Conservation (phyloP, 2,329 filamentous ascomycete genomes). For the Metarhizium album region DNA sequence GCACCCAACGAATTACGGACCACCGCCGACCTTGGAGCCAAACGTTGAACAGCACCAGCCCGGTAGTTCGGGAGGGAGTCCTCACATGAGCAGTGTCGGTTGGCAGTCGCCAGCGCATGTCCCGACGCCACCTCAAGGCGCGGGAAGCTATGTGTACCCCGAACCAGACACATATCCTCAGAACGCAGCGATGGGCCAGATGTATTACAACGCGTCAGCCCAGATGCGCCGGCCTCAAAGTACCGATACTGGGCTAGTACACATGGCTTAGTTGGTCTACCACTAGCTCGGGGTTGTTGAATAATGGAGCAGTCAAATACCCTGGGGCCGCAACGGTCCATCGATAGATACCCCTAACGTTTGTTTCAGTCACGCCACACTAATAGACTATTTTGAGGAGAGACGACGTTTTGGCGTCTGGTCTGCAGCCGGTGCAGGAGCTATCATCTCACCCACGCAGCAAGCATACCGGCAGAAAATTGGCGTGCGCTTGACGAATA, state of each 20-base stretch:
- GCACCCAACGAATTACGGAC: conserved; percentile 74
- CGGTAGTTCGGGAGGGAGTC: conserved; percentile 68
- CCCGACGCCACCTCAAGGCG: conserved; percentile 57
- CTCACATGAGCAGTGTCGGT: conserved; percentile 69
- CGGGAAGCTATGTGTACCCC: conserved; percentile 63
- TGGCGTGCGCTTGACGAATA: background rate
- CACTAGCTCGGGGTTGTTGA: conserved; percentile 2
- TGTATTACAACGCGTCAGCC: conserved; percentile 60
- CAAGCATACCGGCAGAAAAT: too few species aligned
- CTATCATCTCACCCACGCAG: background rate
- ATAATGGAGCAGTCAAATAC: conserved; percentile 1
- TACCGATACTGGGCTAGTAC: conserved; percentile 50
- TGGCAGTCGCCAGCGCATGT: conserved; percentile 81
- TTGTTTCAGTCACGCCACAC: background rate
- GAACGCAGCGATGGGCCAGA: conserved; percentile 48
- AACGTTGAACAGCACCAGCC: conserved; percentile 67
- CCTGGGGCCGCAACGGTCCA: conserved; percentile 5
- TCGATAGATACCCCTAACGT: conserved; percentile 17
- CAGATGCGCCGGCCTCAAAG: conserved; percentile 63
- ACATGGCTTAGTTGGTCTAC: conserved; percentile 25
- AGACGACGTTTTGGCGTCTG: background rate
- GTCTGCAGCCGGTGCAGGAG: background rate
- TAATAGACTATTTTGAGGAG: background rate
- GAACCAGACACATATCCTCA: conserved; percentile 68
- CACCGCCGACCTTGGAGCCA: conserved; percentile 75